Evolutionary conservation across 371 early-diverging fungal species (phyloP), one percentile per base, ranked within the genome.

Genomic region (Batrachochytrium dendrobatidis): DNA sequence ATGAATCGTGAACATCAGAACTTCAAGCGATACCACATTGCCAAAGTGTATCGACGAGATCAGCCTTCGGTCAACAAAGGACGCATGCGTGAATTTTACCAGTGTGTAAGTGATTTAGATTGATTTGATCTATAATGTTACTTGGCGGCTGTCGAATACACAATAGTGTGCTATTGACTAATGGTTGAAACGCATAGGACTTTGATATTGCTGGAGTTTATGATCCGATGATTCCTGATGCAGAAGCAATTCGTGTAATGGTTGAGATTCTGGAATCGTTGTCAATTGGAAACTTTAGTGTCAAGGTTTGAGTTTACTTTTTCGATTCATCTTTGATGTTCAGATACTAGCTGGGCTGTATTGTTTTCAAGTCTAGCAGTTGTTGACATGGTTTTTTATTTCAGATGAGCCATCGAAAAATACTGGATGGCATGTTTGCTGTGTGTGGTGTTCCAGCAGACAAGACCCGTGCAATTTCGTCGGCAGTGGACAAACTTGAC

Each of bases 31-130:
- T 99, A 96, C 78, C 99, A 99, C 59, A 96, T 99, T 57, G 99
- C 95, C 68, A 99, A 98, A 73, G 99, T 99, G 20, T 99, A 95
- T 77, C 86, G 99, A 54, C 85, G 99, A 61, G 99, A 99, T 76
- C 95, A 99, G 74, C 99, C 99, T 49, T 92, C 95, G 20, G 88
- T 99, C 86, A 91, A 89, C 59, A 94, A 94, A 73, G 99, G 99
- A 10, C 86, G 99, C 43, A 91, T 97, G 88, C 83, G 99, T 68
- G 99, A 99, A 77, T 99, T 99, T 69, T 91, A 84, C 72, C 99
- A 99, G 79, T 98, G 99, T 71, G 88, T 86, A 75, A 66, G 83
- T 72, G 15, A 44, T 6, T n/a, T n/a, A n/a, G n/a, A n/a, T n/a
- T n/a, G 22, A 31, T 17, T 24, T 3, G 35, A 20, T 58, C 30